phyloP scores from a whole-genome alignment of 305 asterid genomes.

The Solanum chacoense region DNA sequence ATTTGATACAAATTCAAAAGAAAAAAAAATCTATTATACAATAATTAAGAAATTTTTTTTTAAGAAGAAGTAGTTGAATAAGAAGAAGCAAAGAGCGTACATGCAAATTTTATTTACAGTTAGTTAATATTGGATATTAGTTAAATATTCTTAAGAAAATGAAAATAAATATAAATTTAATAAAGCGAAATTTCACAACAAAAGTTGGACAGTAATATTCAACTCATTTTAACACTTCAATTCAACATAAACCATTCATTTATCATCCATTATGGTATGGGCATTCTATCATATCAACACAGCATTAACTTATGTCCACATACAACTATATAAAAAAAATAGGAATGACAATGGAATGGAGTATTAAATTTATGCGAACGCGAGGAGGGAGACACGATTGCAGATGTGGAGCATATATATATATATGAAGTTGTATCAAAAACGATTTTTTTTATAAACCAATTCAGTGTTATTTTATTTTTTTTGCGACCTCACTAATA shows the following conservation, averaged over 20 bases:
- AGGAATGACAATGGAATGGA: neutral
- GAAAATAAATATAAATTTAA: neutral
- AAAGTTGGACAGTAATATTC: neutral
- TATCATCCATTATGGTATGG: neutral
- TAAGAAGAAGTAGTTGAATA: neutral
- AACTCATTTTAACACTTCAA: neutral
- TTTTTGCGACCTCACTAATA: neutral
- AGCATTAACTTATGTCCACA: neutral
- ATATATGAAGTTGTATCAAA: neutral
- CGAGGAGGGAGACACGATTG: neutral
- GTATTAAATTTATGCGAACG: neutral
- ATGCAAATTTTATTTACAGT: neutral
- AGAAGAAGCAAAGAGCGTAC: neutral
- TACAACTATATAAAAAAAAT: no score
- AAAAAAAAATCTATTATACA: neutral
- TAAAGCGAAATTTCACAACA: neutral
- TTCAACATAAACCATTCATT: neutral
- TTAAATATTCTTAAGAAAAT: neutral
- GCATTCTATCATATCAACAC: neutral
- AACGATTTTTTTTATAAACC: no score
- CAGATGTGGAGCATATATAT: neutral
- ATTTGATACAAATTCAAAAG: no score
- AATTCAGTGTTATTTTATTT: no score
- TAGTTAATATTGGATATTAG: neutral
- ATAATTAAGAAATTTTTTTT: neutral